A percentile compares a stretch with the other conserved stretches of the same genome.
Conservation (phyloP, 306 rosid genomes). For the Castanospermum australe region DNA sequence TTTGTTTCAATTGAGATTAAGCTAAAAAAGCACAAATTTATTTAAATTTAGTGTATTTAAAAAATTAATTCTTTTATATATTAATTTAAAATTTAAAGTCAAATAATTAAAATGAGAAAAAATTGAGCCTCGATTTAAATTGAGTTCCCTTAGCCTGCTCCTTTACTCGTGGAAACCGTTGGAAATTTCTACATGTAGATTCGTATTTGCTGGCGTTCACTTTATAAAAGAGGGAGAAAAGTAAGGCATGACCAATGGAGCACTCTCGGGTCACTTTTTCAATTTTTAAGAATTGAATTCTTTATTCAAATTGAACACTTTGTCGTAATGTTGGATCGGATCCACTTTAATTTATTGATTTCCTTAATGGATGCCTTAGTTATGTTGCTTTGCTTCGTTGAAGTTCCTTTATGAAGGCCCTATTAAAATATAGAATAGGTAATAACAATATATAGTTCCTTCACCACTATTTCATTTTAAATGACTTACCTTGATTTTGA, state of each 20-base stretch:
- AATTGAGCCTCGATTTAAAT: too few species aligned
- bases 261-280: neutral
- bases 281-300: neutral
- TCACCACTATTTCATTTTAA: too few species aligned
- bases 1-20: too few species aligned
- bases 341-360: neutral
- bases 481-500: too few species aligned
- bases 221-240: neutral
- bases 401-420: neutral
- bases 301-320: neutral
- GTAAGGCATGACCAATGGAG: neutral
- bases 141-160: constrained; percentile 9
- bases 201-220: neutral
- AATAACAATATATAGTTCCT: too few species aligned
- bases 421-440: too few species aligned
- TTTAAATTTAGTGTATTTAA: too few species aligned
- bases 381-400: neutral
- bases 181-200: neutral
- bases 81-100: too few species aligned
- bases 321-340: neutral
- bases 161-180: neutral
- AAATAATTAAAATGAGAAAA: too few species aligned
- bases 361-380: neutral
- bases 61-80: too few species aligned
- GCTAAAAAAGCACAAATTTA: too few species aligned